These are phyloP conservation scores for Apiospora arundinis DNA, from an alignment of 2,329 filamentous ascomycete species.

Conservation along the genomic window DNA sequence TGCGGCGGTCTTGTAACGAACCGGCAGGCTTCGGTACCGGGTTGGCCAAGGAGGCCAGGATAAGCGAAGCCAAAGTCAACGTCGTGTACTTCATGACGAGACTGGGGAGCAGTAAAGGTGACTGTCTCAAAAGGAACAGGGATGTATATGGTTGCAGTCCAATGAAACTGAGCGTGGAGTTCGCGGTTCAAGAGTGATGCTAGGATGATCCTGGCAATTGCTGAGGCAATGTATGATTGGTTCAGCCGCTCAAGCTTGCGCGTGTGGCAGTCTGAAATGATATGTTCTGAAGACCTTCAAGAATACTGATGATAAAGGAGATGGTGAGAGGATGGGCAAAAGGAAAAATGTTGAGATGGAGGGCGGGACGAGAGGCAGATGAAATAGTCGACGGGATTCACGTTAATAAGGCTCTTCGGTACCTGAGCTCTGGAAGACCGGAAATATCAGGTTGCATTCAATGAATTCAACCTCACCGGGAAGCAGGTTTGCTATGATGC, in stretches of 20 bases:
- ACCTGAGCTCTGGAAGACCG: neutral
- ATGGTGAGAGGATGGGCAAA: neutral
- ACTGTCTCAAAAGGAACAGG: neutral
- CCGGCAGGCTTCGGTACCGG: neutral
- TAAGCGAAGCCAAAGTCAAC: neutral
- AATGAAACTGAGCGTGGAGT: neutral
- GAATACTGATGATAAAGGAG: too few relatives aligned
- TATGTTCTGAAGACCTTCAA: neutral
- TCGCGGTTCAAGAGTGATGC: too few relatives aligned
- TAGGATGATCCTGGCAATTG: neutral
- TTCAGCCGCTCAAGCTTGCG: neutral
- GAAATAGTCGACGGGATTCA: neutral
- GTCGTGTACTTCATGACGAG: slow-evolving; percentile 2
- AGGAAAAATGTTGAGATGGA: neutral
- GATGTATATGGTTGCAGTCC: neutral
- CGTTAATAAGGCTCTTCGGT: too few relatives aligned
- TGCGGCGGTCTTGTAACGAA: neutral
- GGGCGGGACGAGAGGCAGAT: neutral
- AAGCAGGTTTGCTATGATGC: neutral
- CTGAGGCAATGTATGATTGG: neutral
- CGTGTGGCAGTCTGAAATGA: neutral
- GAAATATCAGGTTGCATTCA: slow-evolving; percentile 5
- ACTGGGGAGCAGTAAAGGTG: too few relatives aligned
- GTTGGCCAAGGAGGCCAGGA: neutral
- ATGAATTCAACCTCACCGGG: neutral